Base-by-base conservation (phyloP, 306 rosid species). In the Herpetospermum pedunculosum region DNA sequence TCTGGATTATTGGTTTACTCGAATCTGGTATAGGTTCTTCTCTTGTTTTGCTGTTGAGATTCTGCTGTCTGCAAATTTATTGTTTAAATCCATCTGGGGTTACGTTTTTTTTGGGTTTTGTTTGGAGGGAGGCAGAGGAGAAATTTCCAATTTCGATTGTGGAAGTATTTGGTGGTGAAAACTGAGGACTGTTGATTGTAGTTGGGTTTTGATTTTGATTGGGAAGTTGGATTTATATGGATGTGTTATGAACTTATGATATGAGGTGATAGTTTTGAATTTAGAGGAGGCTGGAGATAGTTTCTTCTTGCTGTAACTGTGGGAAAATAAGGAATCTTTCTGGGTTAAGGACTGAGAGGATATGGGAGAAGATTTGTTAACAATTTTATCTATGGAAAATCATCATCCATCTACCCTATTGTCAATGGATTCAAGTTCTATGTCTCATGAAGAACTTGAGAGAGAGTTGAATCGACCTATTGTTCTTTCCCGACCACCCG, bases 281-380 rank as follows among this genome's bases (percentile, higher is more conserved):
- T 32, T n/a, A 11, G 59, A 44, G 58, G 59, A 34, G 44, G 41
- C 59, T 47, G 75, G 53, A 49, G 54, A 48, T 49, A 26, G 76
- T 72, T 49, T 72, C 29, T 72, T 72, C 34, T 30, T 32, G 5
- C 12, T 72, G 46, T 19, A 19, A 72, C 46, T 34, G 28, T 48
- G 5, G 9, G 19, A 5, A 48, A 32, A 3, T n/a, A 72, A 72
- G 43, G 30, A 72, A 7, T 70, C 32, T 7, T 70, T 70, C n/a
- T 46, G 13, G 53, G 70, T 55, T 48, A 9, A 30, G 43, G 5
- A 68, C 72, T 41, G 53, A 74, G 49, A 50, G 76, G n/a, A 14
- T n/a, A 81, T 82, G 85, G 82, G 78, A 15, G 85, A 82, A 16
- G 80, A 78, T 78, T 78, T 78, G 73, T 73, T 82, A 18, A 75